Conservation (phyloP, 495 filamentous ascomycete genomes). For the Neurospora sp. region DNA sequence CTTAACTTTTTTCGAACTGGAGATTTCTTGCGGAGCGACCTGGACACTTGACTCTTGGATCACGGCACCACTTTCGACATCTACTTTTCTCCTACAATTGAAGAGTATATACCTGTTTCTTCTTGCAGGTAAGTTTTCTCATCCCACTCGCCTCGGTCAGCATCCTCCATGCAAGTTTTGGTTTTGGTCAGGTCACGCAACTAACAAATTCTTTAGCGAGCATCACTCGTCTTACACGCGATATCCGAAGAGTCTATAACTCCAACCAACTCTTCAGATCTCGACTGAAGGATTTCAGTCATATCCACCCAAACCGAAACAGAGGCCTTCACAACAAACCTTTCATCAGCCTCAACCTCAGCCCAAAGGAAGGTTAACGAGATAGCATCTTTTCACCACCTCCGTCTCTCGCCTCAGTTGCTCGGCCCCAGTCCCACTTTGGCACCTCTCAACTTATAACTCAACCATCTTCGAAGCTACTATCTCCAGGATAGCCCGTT, state of each 20-base stretch:
- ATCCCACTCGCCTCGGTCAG: not conserved
- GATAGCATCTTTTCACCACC: not conserved
- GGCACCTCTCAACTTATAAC: not conserved
- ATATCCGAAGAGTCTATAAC: not conserved
- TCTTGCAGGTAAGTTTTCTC: not conserved
- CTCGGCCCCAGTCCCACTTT: too few species aligned
- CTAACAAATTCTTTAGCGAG: not conserved
- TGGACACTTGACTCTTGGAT: not conserved
- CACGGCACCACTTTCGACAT: slow-evolving; percentile 10
- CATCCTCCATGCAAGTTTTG: slow-evolving; percentile 6
- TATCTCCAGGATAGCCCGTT: not conserved
- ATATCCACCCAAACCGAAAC: not conserved
- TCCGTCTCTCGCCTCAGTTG: not conserved
- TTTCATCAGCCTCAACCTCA: not conserved
- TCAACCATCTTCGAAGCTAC: not conserved
- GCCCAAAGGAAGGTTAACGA: not conserved
- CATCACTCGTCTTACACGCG: not conserved
- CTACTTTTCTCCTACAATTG: not conserved
- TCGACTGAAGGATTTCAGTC: too few species aligned
- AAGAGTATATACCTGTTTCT: slow-evolving; percentile 4
- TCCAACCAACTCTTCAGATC: not conserved
- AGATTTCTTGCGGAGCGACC: slow-evolving; percentile 4
- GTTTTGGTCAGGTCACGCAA: not conserved
- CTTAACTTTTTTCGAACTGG: not conserved
- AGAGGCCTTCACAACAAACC: not conserved